Conservation (phyloP, 1,284 basidiomycete species). For the Puccinia hordei region DNA sequence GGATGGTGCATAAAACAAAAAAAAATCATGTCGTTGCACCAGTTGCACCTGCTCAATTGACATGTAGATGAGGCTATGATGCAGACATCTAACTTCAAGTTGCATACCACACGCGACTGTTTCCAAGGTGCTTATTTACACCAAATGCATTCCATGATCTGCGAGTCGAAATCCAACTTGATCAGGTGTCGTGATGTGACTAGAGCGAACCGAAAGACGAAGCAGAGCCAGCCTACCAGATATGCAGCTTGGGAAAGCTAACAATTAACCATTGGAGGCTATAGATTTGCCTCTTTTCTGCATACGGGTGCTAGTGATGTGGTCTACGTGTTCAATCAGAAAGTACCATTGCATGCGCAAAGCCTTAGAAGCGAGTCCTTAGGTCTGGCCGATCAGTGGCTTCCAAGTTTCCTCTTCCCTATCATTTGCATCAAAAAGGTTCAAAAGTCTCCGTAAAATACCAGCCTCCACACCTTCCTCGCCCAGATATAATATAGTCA, state of each 20-base stretch:
- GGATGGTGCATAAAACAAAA: not conserved
- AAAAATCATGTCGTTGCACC: not conserved
- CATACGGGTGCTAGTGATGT: not conserved
- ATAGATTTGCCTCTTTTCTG: slow-evolving; percentile 3
- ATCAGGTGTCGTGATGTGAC: slow-evolving; percentile 5
- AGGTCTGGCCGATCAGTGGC: too few relatives aligned
- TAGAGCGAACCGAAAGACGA: too few relatives aligned
- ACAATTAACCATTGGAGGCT: slow-evolving; percentile 1
- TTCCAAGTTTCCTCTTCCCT: too few relatives aligned
- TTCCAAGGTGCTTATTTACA: not conserved
- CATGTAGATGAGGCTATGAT: not conserved
- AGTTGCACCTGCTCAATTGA: slow-evolving; percentile 1
- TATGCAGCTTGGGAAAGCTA: not conserved
- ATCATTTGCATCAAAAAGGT: too few relatives aligned
- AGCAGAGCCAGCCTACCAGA: not conserved
- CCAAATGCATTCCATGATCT: not conserved
- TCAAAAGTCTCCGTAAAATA: too few relatives aligned
- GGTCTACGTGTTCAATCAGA: not conserved
- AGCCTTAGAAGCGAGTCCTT: too few relatives aligned
- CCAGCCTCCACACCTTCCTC: too few relatives aligned
- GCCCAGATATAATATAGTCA: too few relatives aligned
- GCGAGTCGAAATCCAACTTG: not conserved
- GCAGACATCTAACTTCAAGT: not conserved
- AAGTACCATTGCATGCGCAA: not conserved
- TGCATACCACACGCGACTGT: not conserved